Base-by-base conservation (phyloP, 768 basidiomycete genomes). In the Chalciporus piperatus region DNA sequence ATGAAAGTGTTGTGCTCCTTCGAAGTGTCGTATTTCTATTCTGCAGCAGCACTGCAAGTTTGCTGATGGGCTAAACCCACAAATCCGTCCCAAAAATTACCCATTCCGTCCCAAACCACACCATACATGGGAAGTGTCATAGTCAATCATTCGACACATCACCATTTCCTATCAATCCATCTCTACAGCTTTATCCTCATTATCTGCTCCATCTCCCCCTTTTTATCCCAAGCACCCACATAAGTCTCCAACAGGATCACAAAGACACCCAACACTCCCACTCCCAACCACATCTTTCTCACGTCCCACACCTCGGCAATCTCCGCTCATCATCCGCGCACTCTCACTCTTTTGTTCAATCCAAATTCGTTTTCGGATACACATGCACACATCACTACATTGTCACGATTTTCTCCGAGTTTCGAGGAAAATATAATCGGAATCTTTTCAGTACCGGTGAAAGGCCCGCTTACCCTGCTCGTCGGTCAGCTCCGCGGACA, bases 1-100 rank as follows among this genome's bases (percentile, higher is more conserved):
- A 69, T 69, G 58, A 65, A 63, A 56, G 61, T 55, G 55, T 66
- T 44, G 60, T 59, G 60, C 57, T 64, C 60, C 60, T 60, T 56
- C 44, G 56, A 63, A 61, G 63, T 63, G 63, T 61, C 57, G 59
- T 69, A 67, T 67, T 70, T 59, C 69, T 67, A 66, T 66, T 64
- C 64, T 57, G 56, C 60, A 50, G 47, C 52, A 52, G 52, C 60
- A 63, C 60, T 56, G 52, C 62, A 61, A 52, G 52, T 60, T 56
- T 59, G 56, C 59, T 56, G 59, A 61, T 62, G 52, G 48, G 48
- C 28, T 44, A 56, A 54, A 50, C 55, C 42, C 22, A 46, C 16
- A 37, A 58, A 53, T 60, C 46, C 28, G 16, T 7, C 4, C 6
- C 14, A 37, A 37, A 37, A 37, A 7, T 20, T 10, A 9, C 47